Evolutionary conservation across 768 basidiomycete species (phyloP).

Genomic region (Daedaleopsis sinensis): DNA sequence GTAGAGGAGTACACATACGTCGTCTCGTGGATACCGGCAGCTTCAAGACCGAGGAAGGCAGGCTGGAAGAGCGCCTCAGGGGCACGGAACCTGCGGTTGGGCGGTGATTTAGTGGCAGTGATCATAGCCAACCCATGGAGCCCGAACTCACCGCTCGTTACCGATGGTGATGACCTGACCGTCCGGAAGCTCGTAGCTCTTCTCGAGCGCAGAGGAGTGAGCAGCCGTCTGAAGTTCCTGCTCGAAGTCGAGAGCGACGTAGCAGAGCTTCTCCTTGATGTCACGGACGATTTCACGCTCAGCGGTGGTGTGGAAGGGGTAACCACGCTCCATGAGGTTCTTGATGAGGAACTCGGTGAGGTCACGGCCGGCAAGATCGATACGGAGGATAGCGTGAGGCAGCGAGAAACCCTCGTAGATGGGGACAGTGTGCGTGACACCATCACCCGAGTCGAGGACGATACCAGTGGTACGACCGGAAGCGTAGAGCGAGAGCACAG

Average conservation of each 20-base stretch:
- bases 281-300: slow-evolving; percentile 65
- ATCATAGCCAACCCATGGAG: not conserved
- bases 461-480: slow-evolving; percentile 75
- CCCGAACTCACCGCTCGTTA: slow-evolving; percentile 67
- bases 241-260: slow-evolving; percentile 74
- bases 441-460: slow-evolving; percentile 76
- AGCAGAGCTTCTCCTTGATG: slow-evolving; percentile 84
- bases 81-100: slow-evolving; percentile 66
- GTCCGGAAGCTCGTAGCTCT: slow-evolving; percentile 73
- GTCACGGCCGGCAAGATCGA: slow-evolving; percentile 69
- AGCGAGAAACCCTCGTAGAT: slow-evolving; percentile 76
- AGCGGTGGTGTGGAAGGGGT: slow-evolving; percentile 64
- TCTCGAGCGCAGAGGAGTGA: slow-evolving; percentile 66
- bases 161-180: slow-evolving; percentile 78
- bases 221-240: slow-evolving; percentile 74
- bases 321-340: slow-evolving; percentile 61
- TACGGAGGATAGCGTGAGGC: slow-evolving; percentile 69
- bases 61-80: slow-evolving; percentile 96
- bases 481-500: slow-evolving; percentile 80
- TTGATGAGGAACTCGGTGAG: slow-evolving; percentile 61
- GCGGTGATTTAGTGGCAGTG: slow-evolving; percentile 32
- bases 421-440: slow-evolving; percentile 72
- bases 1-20: slow-evolving; percentile 46
- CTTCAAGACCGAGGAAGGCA: slow-evolving; percentile 79
- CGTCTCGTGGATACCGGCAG: slow-evolving; percentile 81